phyloP scores from a whole-genome alignment of 148 eudicot species.

The Rhododendron henanense region DNA sequence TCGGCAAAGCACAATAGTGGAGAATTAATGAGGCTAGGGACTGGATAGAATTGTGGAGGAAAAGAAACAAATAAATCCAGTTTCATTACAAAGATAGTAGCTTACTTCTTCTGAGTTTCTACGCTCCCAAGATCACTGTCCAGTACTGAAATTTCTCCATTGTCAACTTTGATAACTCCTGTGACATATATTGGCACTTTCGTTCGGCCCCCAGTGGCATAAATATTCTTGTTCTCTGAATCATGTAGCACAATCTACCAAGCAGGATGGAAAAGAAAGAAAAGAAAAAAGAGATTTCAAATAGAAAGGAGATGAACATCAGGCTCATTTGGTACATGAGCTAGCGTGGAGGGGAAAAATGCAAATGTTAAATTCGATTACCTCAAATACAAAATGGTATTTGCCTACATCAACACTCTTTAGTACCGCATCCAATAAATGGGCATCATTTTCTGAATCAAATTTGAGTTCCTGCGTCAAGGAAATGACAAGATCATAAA shows the following conservation, averaged over 20 bases:
- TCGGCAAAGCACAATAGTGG: background rate
- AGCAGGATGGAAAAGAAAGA: background rate
- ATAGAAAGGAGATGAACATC: slow-evolving; percentile 1
- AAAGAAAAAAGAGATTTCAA: background rate
- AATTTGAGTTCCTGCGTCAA: slow-evolving; percentile 67
- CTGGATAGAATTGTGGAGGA: background rate
- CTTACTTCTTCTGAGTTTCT: slow-evolving; percentile 65
- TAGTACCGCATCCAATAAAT: slow-evolving; percentile 71
- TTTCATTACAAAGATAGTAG: background rate
- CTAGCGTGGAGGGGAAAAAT: background rate
- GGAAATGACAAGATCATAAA: slow-evolving; percentile 11
- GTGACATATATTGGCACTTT: slow-evolving; percentile 54
- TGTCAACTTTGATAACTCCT: slow-evolving; percentile 53
- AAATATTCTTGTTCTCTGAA: slow-evolving; percentile 48
- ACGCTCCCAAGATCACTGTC: slow-evolving; percentile 67
- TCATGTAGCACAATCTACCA: slow-evolving; percentile 66
- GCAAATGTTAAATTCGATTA: slow-evolving; percentile 8
- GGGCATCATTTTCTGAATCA: slow-evolving; percentile 46
- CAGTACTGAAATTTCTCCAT: slow-evolving; percentile 67
- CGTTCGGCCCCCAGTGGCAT: slow-evolving; percentile 65
- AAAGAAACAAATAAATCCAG: background rate
- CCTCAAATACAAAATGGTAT: slow-evolving; percentile 78
- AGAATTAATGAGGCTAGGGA: background rate
- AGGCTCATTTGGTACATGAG: background rate
- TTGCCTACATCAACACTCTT: slow-evolving; percentile 61